A percentile compares a stretch with the other conserved stretches of the same genome.
phyloP scores from a whole-genome alignment of 345 rosid genomes.

The Camelina laxa region DNA sequence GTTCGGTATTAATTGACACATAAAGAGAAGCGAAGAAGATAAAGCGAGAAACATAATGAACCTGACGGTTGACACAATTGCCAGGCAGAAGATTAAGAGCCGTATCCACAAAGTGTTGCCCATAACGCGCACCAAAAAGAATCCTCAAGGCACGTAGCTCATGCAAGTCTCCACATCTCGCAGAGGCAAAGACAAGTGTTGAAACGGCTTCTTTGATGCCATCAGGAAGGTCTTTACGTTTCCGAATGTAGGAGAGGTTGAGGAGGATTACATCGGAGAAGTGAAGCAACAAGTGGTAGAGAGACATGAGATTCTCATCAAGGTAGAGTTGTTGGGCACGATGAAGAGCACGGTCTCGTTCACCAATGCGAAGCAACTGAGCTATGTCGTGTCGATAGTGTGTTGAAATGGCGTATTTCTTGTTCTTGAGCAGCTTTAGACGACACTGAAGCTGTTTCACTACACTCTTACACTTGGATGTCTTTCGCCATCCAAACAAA shows the following conservation, averaged over 20 bases:
- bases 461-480: conserved; percentile 72
- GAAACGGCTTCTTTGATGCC: conserved; percentile 87
- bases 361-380: conserved; percentile 64
- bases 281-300: conserved; percentile 61
- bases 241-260: conserved; percentile 65
- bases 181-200: conserved; percentile 77
- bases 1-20: neutral
- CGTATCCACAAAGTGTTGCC: conserved; percentile 51
- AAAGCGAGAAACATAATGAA: conserved; percentile 25
- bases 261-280: conserved; percentile 63
- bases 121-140: conserved; percentile 74
- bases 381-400: conserved; percentile 68
- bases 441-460: conserved; percentile 62
- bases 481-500: conserved; percentile 82
- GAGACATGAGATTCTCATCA: conserved; percentile 55
- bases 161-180: conserved; percentile 83
- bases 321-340: conserved; percentile 65
- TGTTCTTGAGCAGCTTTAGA: conserved; percentile 66
- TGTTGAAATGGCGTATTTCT: conserved; percentile 56
- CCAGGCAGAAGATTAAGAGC: conserved; percentile 66
- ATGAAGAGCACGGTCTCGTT: conserved; percentile 53
- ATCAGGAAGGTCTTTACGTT: conserved; percentile 71
- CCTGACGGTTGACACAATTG: conserved; percentile 72
- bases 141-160: conserved; percentile 72
- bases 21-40: too few relatives aligned